These are phyloP conservation scores for Penicillium arizonense DNA, from an alignment of 495 filamentous ascomycete genomes.

Conservation along the genomic window DNA sequence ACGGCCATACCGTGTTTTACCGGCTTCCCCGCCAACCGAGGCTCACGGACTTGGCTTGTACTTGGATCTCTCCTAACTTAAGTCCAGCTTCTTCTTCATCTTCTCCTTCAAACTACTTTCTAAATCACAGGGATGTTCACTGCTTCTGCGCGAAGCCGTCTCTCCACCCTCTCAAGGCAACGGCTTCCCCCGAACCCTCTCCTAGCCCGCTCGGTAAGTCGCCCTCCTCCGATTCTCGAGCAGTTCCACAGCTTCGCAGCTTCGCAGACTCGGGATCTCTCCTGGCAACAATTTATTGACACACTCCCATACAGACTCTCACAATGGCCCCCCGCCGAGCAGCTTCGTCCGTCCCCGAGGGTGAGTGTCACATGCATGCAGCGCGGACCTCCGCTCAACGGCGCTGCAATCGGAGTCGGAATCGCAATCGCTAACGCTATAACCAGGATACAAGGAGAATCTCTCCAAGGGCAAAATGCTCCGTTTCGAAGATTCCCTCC, in stretches of 20 bases:
- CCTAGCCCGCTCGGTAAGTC: slow-evolving; percentile 40
- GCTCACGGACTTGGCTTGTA: neutral
- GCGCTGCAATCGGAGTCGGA: neutral
- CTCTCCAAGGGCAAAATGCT: slow-evolving; percentile 88
- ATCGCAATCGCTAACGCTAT: slow-evolving; percentile 3
- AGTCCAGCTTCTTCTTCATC: slow-evolving; percentile 8
- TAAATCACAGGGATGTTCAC: slow-evolving; percentile 44
- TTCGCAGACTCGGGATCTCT: neutral
- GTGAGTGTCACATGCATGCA: slow-evolving; percentile 36
- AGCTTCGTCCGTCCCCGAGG: slow-evolving; percentile 48
- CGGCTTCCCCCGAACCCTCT: slow-evolving; percentile 41
- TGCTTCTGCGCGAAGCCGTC: slow-evolving; percentile 47
- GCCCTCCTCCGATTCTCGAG: slow-evolving; percentile 7
- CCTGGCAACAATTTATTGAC: slow-evolving; percentile 8
- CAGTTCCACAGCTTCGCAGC: neutral
- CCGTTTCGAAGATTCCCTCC: slow-evolving; percentile 93
- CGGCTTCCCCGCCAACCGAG: slow-evolving; percentile 8
- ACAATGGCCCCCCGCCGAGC: slow-evolving; percentile 45
- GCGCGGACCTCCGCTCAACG: neutral
- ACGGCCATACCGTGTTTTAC: slow-evolving; percentile 6
- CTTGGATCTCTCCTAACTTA: slow-evolving; percentile 7
- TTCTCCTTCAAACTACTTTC: slow-evolving; percentile 12
- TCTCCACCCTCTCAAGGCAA: slow-evolving; percentile 41
- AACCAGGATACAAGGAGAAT: slow-evolving; percentile 88
- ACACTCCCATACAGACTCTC: slow-evolving; percentile 25